Conservation (phyloP, 2,329 filamentous ascomycete species). For the Berkeleyomyces rouxiae region DNA sequence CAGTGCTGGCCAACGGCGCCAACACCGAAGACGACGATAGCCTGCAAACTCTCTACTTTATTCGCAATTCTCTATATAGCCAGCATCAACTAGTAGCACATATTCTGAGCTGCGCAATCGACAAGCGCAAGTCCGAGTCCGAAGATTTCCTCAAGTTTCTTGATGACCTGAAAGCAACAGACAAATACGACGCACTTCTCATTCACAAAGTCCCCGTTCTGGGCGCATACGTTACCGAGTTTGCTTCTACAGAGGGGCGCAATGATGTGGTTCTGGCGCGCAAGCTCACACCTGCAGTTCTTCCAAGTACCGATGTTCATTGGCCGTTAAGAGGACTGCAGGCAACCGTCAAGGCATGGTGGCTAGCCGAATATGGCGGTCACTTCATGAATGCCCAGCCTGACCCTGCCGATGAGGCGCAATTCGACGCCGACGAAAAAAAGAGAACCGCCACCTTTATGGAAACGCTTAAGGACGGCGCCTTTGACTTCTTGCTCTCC, state of each 20-base stretch:
- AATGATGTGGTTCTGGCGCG: constrained; percentile 52
- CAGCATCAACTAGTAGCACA: constrained; percentile 80
- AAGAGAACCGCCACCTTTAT: constrained; percentile 57
- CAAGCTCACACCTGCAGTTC: constrained; percentile 51
- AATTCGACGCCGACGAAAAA: constrained; percentile 39
- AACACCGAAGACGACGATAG: constrained; percentile 39
- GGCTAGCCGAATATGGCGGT: constrained; percentile 85
- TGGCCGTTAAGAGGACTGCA: constrained; percentile 65
- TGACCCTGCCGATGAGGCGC: constrained; percentile 26
- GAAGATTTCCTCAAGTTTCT: constrained; percentile 63
- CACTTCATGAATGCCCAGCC: constrained; percentile 64
- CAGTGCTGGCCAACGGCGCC: constrained; percentile 52
- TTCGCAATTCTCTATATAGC: constrained; percentile 61
- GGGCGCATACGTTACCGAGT: constrained; percentile 58
- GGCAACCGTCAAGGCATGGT: constrained; percentile 64
- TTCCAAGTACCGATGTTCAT: constrained; percentile 46
- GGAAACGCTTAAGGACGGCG: constrained; percentile 68
- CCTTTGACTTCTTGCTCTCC: constrained; percentile 79
- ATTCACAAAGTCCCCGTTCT: constrained; percentile 74
- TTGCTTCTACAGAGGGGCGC: constrained; percentile 61
- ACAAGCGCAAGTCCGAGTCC: constrained; percentile 51
- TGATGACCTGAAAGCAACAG: constrained; percentile 47
- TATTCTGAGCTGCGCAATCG: constrained; percentile 64
- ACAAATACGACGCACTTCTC: constrained; percentile 56
- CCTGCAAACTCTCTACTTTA: constrained; percentile 63